phyloP scores from a whole-genome alignment of 1,139 yeast species.

The Wickerhamomyces sp. region DNA sequence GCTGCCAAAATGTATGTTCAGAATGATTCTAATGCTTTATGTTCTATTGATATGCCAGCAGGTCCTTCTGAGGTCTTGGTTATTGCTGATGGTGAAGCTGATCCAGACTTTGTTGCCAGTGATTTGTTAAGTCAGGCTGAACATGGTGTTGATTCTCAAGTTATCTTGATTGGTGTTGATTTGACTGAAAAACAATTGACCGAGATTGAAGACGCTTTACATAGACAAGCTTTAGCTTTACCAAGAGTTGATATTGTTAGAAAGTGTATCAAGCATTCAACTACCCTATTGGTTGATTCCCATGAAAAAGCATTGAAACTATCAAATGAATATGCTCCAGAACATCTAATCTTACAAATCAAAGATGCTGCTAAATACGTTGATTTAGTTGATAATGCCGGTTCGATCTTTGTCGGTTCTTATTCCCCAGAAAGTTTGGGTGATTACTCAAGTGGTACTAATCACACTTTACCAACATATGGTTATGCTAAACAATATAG shows the following conservation, averaged over 20 bases:
- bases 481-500: constrained; percentile 97
- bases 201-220: constrained; percentile 75
- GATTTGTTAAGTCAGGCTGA: constrained; percentile 97
- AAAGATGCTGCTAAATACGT: constrained; percentile 72
- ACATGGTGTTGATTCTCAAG: constrained; percentile 98
- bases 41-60: constrained; percentile 99
- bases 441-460: constrained; percentile 95
- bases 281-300: constrained; percentile 61
- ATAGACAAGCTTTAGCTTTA: constrained; percentile 74
- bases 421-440: constrained; percentile 98
- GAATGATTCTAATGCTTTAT: constrained; percentile 90
- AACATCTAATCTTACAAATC: constrained; percentile 89
- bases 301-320: constrained; percentile 76
- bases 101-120: constrained; percentile 92
- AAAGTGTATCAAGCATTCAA: constrained; percentile 87
- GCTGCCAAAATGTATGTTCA: constrained; percentile 98
- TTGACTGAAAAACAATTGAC: constrained; percentile 55
- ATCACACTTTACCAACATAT: constrained; percentile 95
- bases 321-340: constrained; percentile 93
- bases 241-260: constrained; percentile 94
- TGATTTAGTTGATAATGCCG: constrained; percentile 80
- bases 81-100: constrained; percentile 80
- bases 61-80: constrained; percentile 98
- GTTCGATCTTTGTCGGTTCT: constrained; percentile 93
- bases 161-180: constrained; percentile 78